Percentiles rank a stretch among this genome's conserved stretches.
phyloP scores from a whole-genome alignment of 805 yeast genomes.

The Starmerella apis region DNA sequence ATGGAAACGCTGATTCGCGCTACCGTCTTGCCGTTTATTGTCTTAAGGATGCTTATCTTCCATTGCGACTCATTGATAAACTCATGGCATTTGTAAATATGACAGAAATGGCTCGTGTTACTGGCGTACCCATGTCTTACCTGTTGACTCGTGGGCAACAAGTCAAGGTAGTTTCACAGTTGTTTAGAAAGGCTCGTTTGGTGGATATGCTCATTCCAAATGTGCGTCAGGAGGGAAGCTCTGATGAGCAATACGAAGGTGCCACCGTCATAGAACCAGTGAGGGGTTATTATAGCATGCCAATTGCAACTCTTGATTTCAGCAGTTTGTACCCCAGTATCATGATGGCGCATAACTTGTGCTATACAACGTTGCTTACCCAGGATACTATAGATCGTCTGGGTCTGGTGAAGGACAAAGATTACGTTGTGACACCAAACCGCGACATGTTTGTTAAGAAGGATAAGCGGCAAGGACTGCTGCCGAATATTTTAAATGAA shows the following conservation, averaged over 20 bases:
- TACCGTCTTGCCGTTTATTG: conserved; percentile 94
- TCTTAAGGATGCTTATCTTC: conserved; percentile 89
- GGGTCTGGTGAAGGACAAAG: conserved; percentile 54
- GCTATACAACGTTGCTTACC: conserved; percentile 81
- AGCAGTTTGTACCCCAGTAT: conserved; percentile 95
- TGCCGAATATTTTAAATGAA: conserved; percentile 87
- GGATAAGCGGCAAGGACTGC: conserved; percentile 61
- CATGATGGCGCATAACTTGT: conserved; percentile 97
- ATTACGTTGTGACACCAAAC: conserved; percentile 80
- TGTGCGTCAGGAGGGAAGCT: conserved; percentile 63
- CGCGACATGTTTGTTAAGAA: conserved; percentile 81
- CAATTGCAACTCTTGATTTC: conserved; percentile 96
- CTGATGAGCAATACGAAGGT: conserved; percentile 93
- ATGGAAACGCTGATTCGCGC: conserved; percentile 85
- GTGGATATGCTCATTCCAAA: conserved; percentile 86
- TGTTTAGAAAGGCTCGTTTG: conserved; percentile 83
- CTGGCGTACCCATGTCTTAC: conserved; percentile 94
- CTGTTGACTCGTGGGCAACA: conserved; percentile 90
- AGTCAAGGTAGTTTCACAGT: conserved; percentile 90
- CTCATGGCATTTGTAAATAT: conserved; percentile 93
- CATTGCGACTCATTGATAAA: conserved; percentile 77
- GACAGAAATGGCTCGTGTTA: conserved; percentile 98
- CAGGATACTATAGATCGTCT: conserved; percentile 52
- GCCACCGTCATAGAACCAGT: conserved; percentile 97
- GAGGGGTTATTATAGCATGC: conserved; percentile 92